A percentile compares a stretch with the other conserved stretches of the same genome.
Conservation (phyloP, 768 basidiomycete genomes). For the Cystofilobasidium capitatum region DNA sequence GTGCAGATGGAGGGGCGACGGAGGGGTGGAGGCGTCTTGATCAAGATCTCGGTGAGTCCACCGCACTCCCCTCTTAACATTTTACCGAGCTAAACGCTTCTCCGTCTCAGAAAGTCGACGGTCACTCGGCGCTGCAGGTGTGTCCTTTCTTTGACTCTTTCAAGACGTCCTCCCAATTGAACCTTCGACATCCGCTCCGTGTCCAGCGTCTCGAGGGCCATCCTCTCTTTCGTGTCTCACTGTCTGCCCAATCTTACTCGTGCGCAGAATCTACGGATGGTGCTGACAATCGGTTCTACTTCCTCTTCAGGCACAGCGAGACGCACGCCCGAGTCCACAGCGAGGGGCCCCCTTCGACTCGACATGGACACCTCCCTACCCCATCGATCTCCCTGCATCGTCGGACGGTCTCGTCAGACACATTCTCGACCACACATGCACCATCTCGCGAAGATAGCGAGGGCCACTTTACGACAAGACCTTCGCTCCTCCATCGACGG, state of each 20-base stretch:
- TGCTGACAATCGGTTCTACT: not conserved
- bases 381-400: too few species aligned
- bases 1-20: not conserved
- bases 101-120: too few species aligned
- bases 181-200: not conserved
- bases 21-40: not conserved
- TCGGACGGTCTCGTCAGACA: too few species aligned
- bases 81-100: not conserved
- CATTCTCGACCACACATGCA: too few species aligned
- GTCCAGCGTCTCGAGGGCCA: not conserved
- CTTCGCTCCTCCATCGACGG: too few species aligned
- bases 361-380: too few species aligned
- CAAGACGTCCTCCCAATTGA: not conserved
- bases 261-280: not conserved
- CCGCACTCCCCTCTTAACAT: too few species aligned
- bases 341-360: too few species aligned
- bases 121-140: not conserved
- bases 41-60: not conserved
- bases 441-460: too few species aligned
- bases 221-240: not conserved
- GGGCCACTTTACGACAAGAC: too few species aligned
- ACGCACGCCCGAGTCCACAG: too few species aligned
- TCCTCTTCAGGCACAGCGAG: too few species aligned
- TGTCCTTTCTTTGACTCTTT: not conserved
- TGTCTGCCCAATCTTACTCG: not conserved